phyloP scores from a whole-genome alignment of 2,329 filamentous ascomycete species.

The Balansia obtecta region DNA sequence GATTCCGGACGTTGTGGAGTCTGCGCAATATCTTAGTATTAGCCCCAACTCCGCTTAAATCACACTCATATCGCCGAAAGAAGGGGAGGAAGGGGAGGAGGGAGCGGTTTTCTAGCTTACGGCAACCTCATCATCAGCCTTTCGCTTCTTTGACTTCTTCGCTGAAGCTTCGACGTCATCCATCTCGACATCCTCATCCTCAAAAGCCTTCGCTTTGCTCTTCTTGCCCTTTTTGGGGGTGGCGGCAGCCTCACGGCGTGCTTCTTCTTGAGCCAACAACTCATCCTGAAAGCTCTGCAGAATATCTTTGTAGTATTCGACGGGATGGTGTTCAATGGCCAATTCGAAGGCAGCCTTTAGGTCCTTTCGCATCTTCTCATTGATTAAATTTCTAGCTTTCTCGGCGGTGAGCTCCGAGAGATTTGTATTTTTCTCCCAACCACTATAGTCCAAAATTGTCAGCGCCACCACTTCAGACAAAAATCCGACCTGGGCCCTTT shows the following conservation, averaged over 20 bases:
- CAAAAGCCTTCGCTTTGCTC: slow-evolving; percentile 37
- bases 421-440: slow-evolving; percentile 81
- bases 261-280: slow-evolving; percentile 41
- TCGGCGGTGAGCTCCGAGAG: slow-evolving; percentile 66
- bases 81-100: too few relatives aligned
- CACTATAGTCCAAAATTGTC: slow-evolving; percentile 37
- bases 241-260: slow-evolving; percentile 28
- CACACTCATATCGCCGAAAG: neutral
- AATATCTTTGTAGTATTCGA: slow-evolving; percentile 75
- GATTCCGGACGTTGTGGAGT: slow-evolving; percentile 47
- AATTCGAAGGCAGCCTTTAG: slow-evolving; percentile 69
- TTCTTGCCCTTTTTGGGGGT: slow-evolving; percentile 31
- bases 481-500: too few relatives aligned
- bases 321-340: slow-evolving; percentile 63
- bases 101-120: slow-evolving; percentile 16
- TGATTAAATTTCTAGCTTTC: slow-evolving; percentile 54
- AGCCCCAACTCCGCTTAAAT: neutral
- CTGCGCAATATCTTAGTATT: slow-evolving; percentile 19
- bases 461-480: neutral
- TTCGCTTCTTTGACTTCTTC: slow-evolving; percentile 67
- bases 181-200: slow-evolving; percentile 49
- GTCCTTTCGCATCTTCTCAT: slow-evolving; percentile 69
- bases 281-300: slow-evolving; percentile 59
- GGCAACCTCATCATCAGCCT: slow-evolving; percentile 67
- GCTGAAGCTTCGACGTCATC: slow-evolving; percentile 44